Evolutionary conservation across 164 flowering plant species (phyloP), one percentile per base, ranked within the genome.

Genomic region (Stephania japonica): DNA sequence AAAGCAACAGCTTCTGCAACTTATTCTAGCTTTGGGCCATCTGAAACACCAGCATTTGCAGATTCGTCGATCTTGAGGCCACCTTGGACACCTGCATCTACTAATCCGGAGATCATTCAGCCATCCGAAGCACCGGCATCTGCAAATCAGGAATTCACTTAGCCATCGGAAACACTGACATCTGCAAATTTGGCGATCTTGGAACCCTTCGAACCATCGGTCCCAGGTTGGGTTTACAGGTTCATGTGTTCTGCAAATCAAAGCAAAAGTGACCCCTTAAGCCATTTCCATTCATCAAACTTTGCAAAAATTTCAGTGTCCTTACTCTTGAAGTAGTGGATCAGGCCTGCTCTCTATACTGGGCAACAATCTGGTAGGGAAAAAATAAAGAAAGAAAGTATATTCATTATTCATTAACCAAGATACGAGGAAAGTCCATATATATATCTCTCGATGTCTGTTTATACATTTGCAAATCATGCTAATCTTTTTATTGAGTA

Each of bases 311-410:
- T 32, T 32, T 32, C 38, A 19, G 6, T 43, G 73, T 64, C 16
- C 26, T 85, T 92, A 92, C 97, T 71, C 64, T 74, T 90, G 87
- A 24, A 92, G 88, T 27, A 92, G 81, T 6, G 97, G 91, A 81
- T 92, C 97, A 0, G 95, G 90, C 65, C 70, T 85, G 42, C 82
- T 72, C 76, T 86, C 87, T 42, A 90, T 77, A 56, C 68, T 75
- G 18, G 44, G 75, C 75, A 84, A 77, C 83, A 88, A 69, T 75
- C 95, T 92, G 84, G 47, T 62, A 62, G 61, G 19, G 62, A 7
- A 71, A n/a, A 18, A 71, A 14, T 21, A 41, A n/a, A 18, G 70
- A 11, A 25, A 38, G 4, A 62, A 38, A 67, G 47, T 50, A 10
- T n/a, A n/a, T n/a, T n/a, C n/a, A n/a, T n/a, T 32, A 32, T 32